Evolutionary conservation across 2,329 filamentous ascomycete genomes (phyloP), one percentile per base, ranked within the genome.

Genomic region (Phoma sp.): DNA sequence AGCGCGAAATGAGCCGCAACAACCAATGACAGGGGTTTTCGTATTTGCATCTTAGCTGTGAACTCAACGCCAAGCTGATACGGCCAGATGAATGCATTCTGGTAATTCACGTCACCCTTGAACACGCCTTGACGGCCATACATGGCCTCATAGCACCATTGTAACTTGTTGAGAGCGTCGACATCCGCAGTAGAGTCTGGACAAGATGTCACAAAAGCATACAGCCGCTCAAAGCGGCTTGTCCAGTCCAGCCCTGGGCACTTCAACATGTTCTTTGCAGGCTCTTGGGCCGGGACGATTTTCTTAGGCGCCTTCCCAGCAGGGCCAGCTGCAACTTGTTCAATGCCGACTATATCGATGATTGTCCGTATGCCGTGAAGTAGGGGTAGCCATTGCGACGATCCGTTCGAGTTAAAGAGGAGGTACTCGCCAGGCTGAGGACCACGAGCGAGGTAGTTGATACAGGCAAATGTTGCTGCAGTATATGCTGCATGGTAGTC

Each of bases 401-500:
- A 18, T 5, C 36, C 36, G 10, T 4, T 12, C 5, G 7, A 7
- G 17, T 12, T 39, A 18, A 39, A 39, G 36, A 26, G 20, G 17
- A 39, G 23, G 23, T 25, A 25, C 9, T 25, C 23, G 23, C 23
- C 23, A 25, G 39, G 12, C 39, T 23, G 25, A 15, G 39, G 39
- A 10, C 28, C 42, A 7, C 30, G 42, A 32, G 42, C 42, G 10
- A 33, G 25, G 17, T 33, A 45, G 12, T 45, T 45, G 5, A 45
- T 45, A n/a, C 42, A 33, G 2, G 42, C 42, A 6, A 45, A 34
- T 6, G 42, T 45, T n/a, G 42, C 42, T 14, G 42, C 30, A 32
- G 17, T 45, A 21, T 45, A 45, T 32, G 30, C 42, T 45, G 42
- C 42, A 26, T 45, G 42, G 17, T 45, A 45, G 25, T 30, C 25